Evolutionary conservation across 352 stramenopile genomes (phyloP), one percentile per base, ranked within the genome.

Genomic region (Globisporangium splendens): DNA sequence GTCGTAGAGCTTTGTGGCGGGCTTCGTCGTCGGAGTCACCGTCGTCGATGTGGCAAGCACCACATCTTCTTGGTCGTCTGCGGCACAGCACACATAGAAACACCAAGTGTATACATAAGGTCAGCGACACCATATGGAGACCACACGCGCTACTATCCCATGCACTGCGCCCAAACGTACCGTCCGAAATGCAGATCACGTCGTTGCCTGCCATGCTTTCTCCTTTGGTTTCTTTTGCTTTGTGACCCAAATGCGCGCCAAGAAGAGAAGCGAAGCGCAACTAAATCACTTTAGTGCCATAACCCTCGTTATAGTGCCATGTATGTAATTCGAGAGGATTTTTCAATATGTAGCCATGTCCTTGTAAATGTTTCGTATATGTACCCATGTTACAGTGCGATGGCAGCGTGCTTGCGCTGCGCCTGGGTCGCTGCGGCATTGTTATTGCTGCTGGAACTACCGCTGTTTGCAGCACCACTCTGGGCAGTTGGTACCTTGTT

Each of bases 121-220:
- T 35, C 28, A 35, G 5, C 28, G 10, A 35, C 28, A 35, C 5
- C 28, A 35, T 35, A 35, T 10, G 10, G 28, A 35, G 28, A 8
- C 28, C 28, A 8, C 28, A 8, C 7, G 28, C 28, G 28, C 7
- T 8, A 11, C 28, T 13, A 8, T 2, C 39, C 8, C 3, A 13
- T 33, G 12, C 15, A 14, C 38, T 38, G 51, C 21, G 21, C 15
- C 13, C 8, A 21, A 41, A 65, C 68, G 46, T 55, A 83, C 76
- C 71, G 43, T 86, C 73, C 38, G 76, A 83, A 62, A 83, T 78
- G 62, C 72, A 65, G 56, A 82, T 73, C 22, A 82, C 68, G 3
- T 73, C 42, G 58, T 68, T 62, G 28, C 22, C 41, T 39, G 50
- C 47, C 56, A 63, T 64, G 43, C 41, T 50, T 13, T 50, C 38